Percentiles rank a stretch among this genome's conserved stretches.
Evolutionary conservation across 345 rosid species (phyloP).

Genomic region (Arabidopsis suecica): DNA sequence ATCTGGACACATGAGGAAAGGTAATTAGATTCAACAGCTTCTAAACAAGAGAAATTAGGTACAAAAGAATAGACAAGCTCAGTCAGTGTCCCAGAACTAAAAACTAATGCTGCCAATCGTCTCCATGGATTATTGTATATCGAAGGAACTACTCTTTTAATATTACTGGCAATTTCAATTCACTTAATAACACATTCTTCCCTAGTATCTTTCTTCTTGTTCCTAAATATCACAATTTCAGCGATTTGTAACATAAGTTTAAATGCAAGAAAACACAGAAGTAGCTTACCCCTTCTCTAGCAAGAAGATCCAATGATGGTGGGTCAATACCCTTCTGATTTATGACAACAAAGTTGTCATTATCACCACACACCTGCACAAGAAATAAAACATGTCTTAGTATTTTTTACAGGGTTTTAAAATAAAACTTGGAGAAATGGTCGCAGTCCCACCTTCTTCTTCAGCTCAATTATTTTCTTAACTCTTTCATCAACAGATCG

Average conservation of each 20-base stretch:
- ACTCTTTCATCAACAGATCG: conserved; percentile 88
- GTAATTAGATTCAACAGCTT: neutral
- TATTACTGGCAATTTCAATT: neutral
- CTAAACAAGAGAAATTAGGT: neutral
- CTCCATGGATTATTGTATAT: neutral
- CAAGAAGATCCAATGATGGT: conserved; percentile 87
- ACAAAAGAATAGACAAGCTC: neutral
- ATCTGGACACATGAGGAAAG: conserved; percentile 52
- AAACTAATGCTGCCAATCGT: neutral
- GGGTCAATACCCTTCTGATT: conserved; percentile 99
- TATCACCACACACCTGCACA: conserved; percentile 81
- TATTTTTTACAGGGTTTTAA: neutral
- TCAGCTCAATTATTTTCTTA: conserved; percentile 78
- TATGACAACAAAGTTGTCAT: conserved; percentile 74
- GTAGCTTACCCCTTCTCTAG: conserved; percentile 87
- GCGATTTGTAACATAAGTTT: neutral
- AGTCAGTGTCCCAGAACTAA: neutral
- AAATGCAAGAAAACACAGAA: neutral
- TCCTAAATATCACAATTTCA: neutral
- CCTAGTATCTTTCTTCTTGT: neutral
- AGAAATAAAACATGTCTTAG: conserved; percentile 18
- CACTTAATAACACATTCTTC: neutral
- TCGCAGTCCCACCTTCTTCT: conserved; percentile 64
- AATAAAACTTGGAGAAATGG: neutral
- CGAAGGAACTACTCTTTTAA: neutral